Percentiles rank a stretch among this genome's conserved stretches.
These are phyloP conservation scores for Kappamyces sp. DNA, from an alignment of 192 early-diverging fungal species.

Conservation along the genomic window DNA sequence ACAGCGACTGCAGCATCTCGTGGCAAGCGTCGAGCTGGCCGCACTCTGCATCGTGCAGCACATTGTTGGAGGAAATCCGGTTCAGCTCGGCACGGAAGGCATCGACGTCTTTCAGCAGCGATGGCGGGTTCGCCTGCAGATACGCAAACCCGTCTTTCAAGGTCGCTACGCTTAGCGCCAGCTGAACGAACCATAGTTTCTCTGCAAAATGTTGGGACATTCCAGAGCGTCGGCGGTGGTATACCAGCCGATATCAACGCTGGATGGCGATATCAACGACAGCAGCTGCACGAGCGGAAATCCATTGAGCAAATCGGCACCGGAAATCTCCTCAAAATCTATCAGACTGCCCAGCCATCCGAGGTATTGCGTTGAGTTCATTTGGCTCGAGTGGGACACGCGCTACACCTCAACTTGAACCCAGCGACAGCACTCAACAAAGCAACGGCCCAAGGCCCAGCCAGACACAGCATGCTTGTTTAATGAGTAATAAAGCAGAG, in stretches of 20 bases:
- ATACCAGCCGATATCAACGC: constrained; percentile 39
- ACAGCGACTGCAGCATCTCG: constrained; percentile 4
- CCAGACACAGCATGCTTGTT: too few relatives aligned
- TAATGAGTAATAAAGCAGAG: too few relatives aligned
- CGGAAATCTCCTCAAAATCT: constrained; percentile 26
- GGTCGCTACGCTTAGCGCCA: neutral
- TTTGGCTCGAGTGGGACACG: too few relatives aligned
- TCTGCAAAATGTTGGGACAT: constrained; percentile 4
- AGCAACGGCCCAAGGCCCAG: too few relatives aligned
- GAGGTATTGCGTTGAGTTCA: too few relatives aligned
- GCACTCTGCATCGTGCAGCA: constrained; percentile 8
- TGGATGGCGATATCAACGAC: constrained; percentile 28
- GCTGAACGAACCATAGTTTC: constrained; percentile 6
- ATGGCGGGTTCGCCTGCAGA: neutral
- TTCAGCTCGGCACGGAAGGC: too few relatives aligned
- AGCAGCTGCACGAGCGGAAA: constrained; percentile 42
- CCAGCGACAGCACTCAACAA: too few relatives aligned
- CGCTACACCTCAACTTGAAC: too few relatives aligned
- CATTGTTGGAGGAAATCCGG: neutral
- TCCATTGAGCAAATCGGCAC: constrained; percentile 32
- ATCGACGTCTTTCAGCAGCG: too few relatives aligned
- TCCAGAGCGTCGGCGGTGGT: constrained; percentile 29
- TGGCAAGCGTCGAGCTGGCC: constrained; percentile 1
- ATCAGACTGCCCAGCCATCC: constrained; percentile 18
- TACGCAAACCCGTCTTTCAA: neutral